These are phyloP conservation scores for Saussurea involucrata DNA, from an alignment of 129 eudicot genomes.

Conservation along the genomic window DNA sequence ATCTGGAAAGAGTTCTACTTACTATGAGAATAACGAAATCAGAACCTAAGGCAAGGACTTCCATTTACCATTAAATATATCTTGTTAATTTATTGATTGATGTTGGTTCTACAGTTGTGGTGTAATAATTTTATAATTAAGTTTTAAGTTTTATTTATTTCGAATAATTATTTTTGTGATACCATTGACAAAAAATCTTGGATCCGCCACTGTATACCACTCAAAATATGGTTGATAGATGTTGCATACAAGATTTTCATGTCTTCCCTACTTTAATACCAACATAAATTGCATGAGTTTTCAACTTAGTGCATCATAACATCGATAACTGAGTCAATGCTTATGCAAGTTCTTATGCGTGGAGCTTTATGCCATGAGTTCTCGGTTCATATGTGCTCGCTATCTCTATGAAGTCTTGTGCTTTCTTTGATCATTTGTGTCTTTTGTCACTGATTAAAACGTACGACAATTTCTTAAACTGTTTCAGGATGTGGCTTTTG, in stretches of 20 bases:
- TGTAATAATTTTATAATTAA: no score
- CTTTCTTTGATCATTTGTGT: not conserved
- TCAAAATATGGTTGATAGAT: no score
- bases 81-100: not conserved
- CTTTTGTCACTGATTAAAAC: not conserved
- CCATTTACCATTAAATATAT: not conserved
- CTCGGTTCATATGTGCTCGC: not conserved
- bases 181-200: no score
- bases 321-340: not conserved
- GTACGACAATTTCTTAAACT: not conserved
- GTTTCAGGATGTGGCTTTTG: constrained; percentile 93
- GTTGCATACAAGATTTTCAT: no score
- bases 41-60: constrained; percentile 74
- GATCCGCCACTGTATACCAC: no score
- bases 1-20: constrained; percentile 89
- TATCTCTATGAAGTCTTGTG: not conserved
- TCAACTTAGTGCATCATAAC: not conserved
- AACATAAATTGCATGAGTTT: no score
- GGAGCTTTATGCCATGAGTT: not conserved
- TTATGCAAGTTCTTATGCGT: not conserved
- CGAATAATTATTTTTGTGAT: no score
- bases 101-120: constrained; percentile 7
- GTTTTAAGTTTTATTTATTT: no score
- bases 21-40: constrained; percentile 90
- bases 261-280: no score